Evolutionary conservation across 2,329 filamentous ascomycete species (phyloP).

Genomic region (Samsoniella hepiali): DNA sequence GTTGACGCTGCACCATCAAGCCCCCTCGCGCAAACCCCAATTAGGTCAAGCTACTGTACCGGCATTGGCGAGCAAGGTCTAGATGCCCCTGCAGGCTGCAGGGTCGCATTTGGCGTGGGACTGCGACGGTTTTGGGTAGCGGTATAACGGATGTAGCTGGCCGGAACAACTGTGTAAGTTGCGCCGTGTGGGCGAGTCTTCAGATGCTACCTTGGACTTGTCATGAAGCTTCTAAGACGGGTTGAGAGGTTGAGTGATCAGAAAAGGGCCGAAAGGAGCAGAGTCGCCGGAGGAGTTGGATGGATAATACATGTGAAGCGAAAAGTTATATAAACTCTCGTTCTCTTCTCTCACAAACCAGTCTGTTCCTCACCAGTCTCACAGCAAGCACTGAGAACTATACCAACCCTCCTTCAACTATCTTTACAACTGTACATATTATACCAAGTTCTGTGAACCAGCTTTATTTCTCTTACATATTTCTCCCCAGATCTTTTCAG

Average conservation of each 20-base stretch:
- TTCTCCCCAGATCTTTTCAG: neutral
- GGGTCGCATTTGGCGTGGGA: neutral
- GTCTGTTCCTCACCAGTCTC: neutral
- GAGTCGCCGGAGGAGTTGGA: neutral
- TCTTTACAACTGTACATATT: constrained; percentile 1
- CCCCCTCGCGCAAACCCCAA: neutral
- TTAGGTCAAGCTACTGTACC: neutral
- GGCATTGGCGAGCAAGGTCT: neutral
- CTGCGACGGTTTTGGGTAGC: neutral
- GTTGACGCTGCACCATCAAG: neutral
- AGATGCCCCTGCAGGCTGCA: neutral
- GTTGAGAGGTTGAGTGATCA: neutral
- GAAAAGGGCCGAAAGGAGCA: neutral
- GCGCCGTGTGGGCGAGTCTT: too few relatives aligned
- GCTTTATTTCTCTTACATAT: neutral
- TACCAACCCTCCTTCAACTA: neutral
- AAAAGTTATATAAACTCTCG: neutral
- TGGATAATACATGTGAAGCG: neutral
- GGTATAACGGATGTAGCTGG: neutral
- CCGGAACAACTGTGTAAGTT: neutral
- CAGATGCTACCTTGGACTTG: neutral
- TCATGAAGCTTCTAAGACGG: neutral
- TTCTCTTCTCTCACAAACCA: neutral
- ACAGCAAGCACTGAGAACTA: constrained; percentile 13
- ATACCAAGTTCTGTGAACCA: constrained; percentile 9